Evolutionary conservation across 2,329 filamentous ascomycete genomes (phyloP), one percentile per base, ranked within the genome.

Genomic region (Neofusicoccum ribis): DNA sequence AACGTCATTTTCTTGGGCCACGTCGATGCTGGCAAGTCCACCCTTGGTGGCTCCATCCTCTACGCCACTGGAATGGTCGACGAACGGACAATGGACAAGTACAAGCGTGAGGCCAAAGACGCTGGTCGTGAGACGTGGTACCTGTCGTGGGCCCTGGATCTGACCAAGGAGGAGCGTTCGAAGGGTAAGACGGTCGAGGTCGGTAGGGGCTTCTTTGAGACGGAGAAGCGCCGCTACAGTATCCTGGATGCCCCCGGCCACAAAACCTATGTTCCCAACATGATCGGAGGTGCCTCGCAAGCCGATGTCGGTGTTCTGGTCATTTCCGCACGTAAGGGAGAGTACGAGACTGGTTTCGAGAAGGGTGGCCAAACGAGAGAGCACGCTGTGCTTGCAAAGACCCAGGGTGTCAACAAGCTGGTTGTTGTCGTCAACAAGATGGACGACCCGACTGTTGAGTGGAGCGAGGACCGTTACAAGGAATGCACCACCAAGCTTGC

Each of bases 181-280:
- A 96, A 98, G 85, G 95, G 95, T 70, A 99, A 98, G 84, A 99
- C 95, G 5, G 93, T 99, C 69, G 95, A 99, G 80, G 94, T 98
- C 34, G 95, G 95, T 31, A 88, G 94, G 75, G 95, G 92, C 12
- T 97, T 92, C 80, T 97, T 99, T 80, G 95, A 98, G 83, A 97
- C 95, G 3, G 92, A 98, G 67, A 97, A 95, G 83, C 90, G 95
- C 70, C 86, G 92, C 73, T 99, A 99, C 87, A 95, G 92, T 73
- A 97, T 99, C 69, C 86, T 99, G 56, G 95, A 99, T 79, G 95
- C 95, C 0, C 95, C 95, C 11, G 95, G 94, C 17, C 94, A 99
- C 85, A 98, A 98, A 84, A 97, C 91, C 2, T 99, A 95, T 71
- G 95, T 99, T 17, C 94, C 95, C 54, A 95, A 90, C 84, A 99